Evolutionary conservation across 2,329 filamentous ascomycete species (phyloP), one percentile per base, ranked within the genome.

Genomic region (Penicillium sp.): DNA sequence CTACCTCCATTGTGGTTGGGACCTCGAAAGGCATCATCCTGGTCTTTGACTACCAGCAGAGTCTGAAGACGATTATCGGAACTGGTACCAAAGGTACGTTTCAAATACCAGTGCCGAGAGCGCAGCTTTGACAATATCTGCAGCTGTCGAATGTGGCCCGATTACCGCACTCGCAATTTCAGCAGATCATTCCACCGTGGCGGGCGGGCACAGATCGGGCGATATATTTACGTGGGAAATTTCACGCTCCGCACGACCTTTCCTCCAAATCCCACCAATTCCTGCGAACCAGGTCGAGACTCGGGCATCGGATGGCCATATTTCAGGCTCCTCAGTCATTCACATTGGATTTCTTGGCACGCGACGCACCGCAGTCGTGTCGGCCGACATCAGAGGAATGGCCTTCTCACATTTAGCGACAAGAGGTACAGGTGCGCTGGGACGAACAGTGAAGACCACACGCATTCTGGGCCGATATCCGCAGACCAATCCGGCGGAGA

Each of bases 181-280:
- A 17, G 89, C 90, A 12, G 92, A 98, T 58, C 88, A 96, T 62
- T 84, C 85, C 1, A 95, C 90, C 1, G 75, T 98, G 48, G 92
- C 87, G 22, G 86, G 82, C 25, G 92, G 92, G 3, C 90, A 98
- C 73, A 82, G 80, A 0, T 86, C 83, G 52, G 93, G 92, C 2
- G 82, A 81, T 57, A 95, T 98, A 36, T 96, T 95, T 58, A 98
- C 90, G 0, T 98, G 93, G 93, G 93, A 98, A 61, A 83, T 90
- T 9, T 77, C 78, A 27, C 77, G 84, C 40, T 77, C 84, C n/a
- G 80, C 87, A 2, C 77, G 85, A 20, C 92, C 90, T 0, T 98
- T 98, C 61, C 74, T 98, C 20, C 80, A 86, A 34, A 89, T 98
- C 29, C 79, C 83, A 1, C 85, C 87, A 23, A 69, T 94, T 7